These are phyloP conservation scores for Colletotrichum orchidophilum DNA, from an alignment of 2,329 filamentous ascomycete genomes.

Conservation along the genomic window DNA sequence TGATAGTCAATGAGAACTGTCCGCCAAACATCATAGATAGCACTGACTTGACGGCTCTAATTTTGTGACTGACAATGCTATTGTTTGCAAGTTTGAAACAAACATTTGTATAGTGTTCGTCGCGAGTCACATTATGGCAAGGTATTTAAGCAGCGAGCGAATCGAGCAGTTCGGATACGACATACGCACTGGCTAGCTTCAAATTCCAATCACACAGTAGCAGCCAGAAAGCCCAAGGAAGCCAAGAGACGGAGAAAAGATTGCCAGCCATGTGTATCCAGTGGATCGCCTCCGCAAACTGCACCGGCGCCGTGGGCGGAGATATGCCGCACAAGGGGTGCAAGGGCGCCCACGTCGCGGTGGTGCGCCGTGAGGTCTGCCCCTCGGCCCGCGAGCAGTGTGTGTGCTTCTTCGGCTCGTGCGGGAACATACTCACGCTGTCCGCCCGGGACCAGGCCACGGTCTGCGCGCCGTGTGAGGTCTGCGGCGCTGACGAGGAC, in stretches of 20 bases:
- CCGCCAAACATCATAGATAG: not conserved
- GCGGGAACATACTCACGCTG: slow-evolving; percentile 4
- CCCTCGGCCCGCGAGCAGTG: not conserved
- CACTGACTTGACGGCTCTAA: not conserved
- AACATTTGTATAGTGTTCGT: not conserved
- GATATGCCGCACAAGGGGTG: not conserved
- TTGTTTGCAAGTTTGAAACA: not conserved
- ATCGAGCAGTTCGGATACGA: not conserved
- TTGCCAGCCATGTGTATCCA: slow-evolving; percentile 22
- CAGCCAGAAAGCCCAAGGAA: not conserved
- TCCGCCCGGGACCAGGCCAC: not conserved
- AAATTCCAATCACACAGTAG: not conserved
- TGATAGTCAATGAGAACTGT: not conserved
- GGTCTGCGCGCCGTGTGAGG: slow-evolving; percentile 10
- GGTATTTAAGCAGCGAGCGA: not conserved
- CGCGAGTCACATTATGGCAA: not conserved
- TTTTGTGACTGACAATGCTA: not conserved
- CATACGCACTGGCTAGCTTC: not conserved
- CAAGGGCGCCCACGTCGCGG: slow-evolving; percentile 16
- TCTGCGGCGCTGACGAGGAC: slow-evolving; percentile 12
- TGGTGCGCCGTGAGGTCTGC: slow-evolving; percentile 15
- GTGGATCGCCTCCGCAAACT: slow-evolving; percentile 26
- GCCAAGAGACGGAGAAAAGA: not conserved
- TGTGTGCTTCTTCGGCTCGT: slow-evolving; percentile 30
- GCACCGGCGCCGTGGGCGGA: not conserved